phyloP scores from a whole-genome alignment of 257 asterid genomes.

The Plectranthus barbatus region DNA sequence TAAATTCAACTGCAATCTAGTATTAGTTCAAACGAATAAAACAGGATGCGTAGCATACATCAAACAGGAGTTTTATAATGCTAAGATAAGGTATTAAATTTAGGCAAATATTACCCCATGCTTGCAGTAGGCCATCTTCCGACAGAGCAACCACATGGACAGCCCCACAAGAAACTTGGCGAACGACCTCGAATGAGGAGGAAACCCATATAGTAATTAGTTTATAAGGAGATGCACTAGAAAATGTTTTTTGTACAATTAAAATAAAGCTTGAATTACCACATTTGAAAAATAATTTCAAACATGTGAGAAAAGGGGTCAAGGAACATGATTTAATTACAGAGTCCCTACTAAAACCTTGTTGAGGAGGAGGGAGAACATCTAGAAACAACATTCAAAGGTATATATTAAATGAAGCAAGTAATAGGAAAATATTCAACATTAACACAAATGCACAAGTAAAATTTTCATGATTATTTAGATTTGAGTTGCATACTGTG shows the following conservation, averaged over 20 bases:
- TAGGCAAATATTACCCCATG: conserved; percentile 64
- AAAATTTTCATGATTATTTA: not conserved
- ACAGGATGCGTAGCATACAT: conserved; percentile 1
- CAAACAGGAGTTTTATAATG: conserved; percentile 9
- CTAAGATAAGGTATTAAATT: not conserved
- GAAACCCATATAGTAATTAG: not conserved
- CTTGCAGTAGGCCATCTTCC: conserved; percentile 84
- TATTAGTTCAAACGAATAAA: conserved; percentile 3
- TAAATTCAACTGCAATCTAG: not conserved
- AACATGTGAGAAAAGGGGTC: not conserved
- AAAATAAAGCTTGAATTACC: too few species aligned
- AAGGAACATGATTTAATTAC: not conserved
- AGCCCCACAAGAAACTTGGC: conserved; percentile 96
- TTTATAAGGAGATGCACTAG: not conserved
- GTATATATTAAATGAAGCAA: not conserved
- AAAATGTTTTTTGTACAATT: too few species aligned
- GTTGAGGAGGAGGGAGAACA: conserved; percentile 2
- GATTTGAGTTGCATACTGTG: conserved; percentile 38
- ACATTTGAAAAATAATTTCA: not conserved
- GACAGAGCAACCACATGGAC: conserved; percentile 87
- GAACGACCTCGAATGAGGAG: conserved; percentile 50
- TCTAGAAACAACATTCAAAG: not conserved
- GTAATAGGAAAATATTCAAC: not conserved
- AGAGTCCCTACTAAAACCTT: not conserved
- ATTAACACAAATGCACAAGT: not conserved